These are phyloP conservation scores for Suillus bovinus DNA, from an alignment of 768 basidiomycete genomes.

Conservation along the genomic window DNA sequence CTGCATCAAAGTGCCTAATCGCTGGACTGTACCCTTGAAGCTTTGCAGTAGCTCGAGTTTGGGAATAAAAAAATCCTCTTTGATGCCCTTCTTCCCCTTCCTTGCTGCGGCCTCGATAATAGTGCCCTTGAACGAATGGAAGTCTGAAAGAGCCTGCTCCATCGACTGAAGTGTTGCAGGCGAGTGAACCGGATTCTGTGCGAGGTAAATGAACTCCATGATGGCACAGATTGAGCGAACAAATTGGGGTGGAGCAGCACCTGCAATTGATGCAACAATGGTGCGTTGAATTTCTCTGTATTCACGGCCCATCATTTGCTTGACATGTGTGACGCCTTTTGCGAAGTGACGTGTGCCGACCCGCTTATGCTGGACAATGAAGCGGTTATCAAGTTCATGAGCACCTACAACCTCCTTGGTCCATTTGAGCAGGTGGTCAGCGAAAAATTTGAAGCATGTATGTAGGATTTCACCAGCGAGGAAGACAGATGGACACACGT, in stretches of 20 bases:
- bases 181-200: conserved; percentile 29
- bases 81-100: conserved; percentile 15
- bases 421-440: conserved; percentile 42
- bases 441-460: conserved; percentile 20
- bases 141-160: background rate
- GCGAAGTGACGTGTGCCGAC: conserved; percentile 38
- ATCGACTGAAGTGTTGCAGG: background rate
- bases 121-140: background rate
- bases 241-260: conserved; percentile 28
- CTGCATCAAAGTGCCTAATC: conserved; percentile 32
- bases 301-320: conserved; percentile 42
- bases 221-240: conserved; percentile 35
- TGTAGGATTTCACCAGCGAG: conserved; percentile 40
- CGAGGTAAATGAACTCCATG: conserved; percentile 37
- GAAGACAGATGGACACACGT: conserved; percentile 33
- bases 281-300: conserved; percentile 38
- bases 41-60: conserved; percentile 41
- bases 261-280: conserved; percentile 36
- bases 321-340: conserved; percentile 38
- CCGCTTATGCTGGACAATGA: conserved; percentile 35
- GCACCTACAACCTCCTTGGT: conserved; percentile 31
- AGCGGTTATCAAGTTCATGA: conserved; percentile 36
- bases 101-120: background rate
- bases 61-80: conserved; percentile 35
- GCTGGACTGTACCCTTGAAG: conserved; percentile 14